These are phyloP conservation scores for Hemisphaericaspora xylofermentans DNA, from an alignment of 1,139 yeast genomes.

Conservation along the genomic window DNA sequence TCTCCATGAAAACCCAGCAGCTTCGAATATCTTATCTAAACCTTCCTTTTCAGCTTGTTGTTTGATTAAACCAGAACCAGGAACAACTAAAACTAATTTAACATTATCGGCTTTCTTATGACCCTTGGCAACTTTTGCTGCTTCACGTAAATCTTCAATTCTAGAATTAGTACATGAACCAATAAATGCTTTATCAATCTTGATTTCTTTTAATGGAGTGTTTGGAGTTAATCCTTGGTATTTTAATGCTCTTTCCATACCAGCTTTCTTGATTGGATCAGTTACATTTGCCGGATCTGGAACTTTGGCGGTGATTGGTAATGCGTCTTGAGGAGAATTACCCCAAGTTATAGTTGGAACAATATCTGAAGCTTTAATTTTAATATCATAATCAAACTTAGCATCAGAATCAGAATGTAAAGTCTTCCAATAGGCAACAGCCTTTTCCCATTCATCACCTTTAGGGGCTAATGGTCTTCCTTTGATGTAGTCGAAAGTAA, in stretches of 20 bases:
- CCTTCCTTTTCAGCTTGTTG: conserved; percentile 94
- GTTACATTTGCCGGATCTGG: conserved; percentile 79
- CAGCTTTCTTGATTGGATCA: conserved; percentile 77
- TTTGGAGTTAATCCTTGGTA: conserved; percentile 91
- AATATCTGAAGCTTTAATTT: conserved; percentile 78
- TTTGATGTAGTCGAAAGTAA: conserved; percentile 81
- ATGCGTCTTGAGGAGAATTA: conserved; percentile 97
- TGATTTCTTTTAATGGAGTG: conserved; percentile 70
- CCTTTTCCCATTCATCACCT: conserved; percentile 94
- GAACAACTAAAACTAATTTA: conserved; percentile 85
- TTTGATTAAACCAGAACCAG: conserved; percentile 95
- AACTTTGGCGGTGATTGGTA: conserved; percentile 85
- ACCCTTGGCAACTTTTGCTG: conserved; percentile 91
- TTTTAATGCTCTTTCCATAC: conserved; percentile 85
- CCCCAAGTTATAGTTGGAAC: conserved; percentile 99
- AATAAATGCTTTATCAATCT: conserved; percentile 89
- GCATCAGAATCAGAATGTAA: conserved; percentile 88
- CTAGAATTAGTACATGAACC: conserved; percentile 98
- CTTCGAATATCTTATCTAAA: conserved; percentile 81
- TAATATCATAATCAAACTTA: conserved; percentile 78
- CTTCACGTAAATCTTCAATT: conserved; percentile 93
- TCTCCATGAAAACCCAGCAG: conserved; percentile 97
- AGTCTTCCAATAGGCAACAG: conserved; percentile 86
- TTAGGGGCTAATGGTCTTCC: conserved; percentile 94
- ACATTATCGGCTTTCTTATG: conserved; percentile 81